These are phyloP conservation scores for Xylaria sp. DNA, from an alignment of 2,329 filamentous ascomycete genomes.

Conservation along the genomic window DNA sequence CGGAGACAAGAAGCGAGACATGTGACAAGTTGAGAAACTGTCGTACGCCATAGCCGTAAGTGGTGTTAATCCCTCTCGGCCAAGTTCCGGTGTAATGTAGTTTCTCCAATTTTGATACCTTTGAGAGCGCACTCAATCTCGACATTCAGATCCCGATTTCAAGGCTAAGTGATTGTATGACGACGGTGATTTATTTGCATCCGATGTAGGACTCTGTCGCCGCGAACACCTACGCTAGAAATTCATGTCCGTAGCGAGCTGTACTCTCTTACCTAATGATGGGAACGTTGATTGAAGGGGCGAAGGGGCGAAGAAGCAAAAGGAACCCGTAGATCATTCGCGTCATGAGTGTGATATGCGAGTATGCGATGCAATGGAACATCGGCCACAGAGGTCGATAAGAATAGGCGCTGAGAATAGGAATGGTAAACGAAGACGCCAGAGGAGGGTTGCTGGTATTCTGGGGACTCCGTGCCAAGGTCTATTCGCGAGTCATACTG, in stretches of 20 bases:
- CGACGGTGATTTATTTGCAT: conserved; percentile 18
- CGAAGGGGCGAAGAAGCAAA: neutral
- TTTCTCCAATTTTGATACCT: neutral
- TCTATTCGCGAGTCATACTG: conserved; percentile 21
- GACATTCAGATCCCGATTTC: no score
- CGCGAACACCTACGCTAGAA: neutral
- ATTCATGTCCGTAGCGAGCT: neutral
- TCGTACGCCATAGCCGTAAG: neutral
- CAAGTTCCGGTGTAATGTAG: neutral
- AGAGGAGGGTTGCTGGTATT: conserved; percentile 13
- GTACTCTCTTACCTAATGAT: neutral
- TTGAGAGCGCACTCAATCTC: neutral
- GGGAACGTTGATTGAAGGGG: neutral
- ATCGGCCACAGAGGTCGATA: neutral
- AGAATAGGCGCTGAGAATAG: conserved; percentile 15
- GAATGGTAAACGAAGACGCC: conserved; percentile 9
- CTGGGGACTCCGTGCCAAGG: conserved; percentile 11
- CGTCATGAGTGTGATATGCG: neutral
- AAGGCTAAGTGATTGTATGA: neutral
- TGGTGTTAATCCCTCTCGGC: neutral
- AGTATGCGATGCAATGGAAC: conserved; percentile 20
- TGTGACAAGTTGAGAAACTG: conserved; percentile 7
- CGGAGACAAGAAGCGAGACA: conserved; percentile 27
- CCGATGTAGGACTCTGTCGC: neutral
- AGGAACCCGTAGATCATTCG: neutral